Conservation (phyloP, 169 alveolate genomes). For the Eimeria falciformis region DNA sequence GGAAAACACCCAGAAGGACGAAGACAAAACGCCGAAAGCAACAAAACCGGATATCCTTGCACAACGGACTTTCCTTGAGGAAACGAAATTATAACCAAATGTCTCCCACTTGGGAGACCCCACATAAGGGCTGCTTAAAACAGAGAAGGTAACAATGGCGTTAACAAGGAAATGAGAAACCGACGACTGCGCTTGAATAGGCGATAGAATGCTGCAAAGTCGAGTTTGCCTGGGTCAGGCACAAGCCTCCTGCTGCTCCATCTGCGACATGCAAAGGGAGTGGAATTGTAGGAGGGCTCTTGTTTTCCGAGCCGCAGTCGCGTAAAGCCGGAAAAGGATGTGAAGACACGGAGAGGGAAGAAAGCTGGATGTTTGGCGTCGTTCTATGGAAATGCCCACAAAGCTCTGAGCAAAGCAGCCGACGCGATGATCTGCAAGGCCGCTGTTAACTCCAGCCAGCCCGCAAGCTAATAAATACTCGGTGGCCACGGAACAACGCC, state of each 20-base stretch:
- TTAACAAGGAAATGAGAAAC: too few species aligned
- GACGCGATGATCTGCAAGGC: conserved; percentile 14
- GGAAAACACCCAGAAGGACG: conserved; percentile 17
- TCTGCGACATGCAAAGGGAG: conserved; percentile 10
- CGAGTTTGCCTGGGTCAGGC: not conserved
- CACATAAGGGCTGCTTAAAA: too few species aligned
- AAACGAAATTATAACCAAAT: too few species aligned
- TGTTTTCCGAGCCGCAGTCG: not conserved
- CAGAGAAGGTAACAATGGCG: too few species aligned
- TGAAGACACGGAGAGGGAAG: not conserved
- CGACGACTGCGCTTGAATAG: too few species aligned
- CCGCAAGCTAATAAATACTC: conserved; percentile 56
- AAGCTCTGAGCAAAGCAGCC: conserved; percentile 31
- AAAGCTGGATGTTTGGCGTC: too few species aligned
- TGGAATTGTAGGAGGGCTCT: not conserved
- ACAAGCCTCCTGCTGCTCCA: conserved; percentile 63
- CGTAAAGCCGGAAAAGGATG: not conserved
- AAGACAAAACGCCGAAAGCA: conserved; percentile 42
- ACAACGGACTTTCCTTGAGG: not conserved
- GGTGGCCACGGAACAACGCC: conserved; percentile 49
- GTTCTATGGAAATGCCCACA: not conserved
- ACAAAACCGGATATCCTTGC: conserved; percentile 45
- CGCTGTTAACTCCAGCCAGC: conserved; percentile 74
- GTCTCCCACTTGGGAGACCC: too few species aligned
- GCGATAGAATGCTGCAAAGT: too few species aligned